Conservation (phyloP, 169 alveolate species). For the Plasmodium sp. region DNA sequence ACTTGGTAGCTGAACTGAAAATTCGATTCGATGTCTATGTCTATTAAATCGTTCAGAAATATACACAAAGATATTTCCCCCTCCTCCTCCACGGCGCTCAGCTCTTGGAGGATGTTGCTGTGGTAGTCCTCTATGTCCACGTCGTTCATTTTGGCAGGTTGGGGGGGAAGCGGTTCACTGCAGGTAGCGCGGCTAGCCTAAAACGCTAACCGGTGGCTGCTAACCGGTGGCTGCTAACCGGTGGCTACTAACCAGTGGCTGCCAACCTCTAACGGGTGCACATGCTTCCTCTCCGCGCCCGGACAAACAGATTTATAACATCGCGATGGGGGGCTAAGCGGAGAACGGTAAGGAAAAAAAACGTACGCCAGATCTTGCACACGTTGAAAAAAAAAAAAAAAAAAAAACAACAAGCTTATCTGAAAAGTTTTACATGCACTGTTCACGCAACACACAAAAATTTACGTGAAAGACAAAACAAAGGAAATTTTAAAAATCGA, state of each 20-base stretch:
- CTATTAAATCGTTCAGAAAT: conserved; percentile 66
- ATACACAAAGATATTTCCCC: conserved; percentile 44
- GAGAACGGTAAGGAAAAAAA: neutral
- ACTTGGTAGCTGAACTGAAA: conserved; percentile 46
- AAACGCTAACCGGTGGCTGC: neutral
- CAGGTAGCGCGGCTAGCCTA: neutral
- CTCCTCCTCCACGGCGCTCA: conserved; percentile 58
- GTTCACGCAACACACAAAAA: neutral
- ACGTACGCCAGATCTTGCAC: neutral
- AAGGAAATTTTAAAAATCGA: neutral
- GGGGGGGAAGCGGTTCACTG: neutral
- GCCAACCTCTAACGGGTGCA: neutral
- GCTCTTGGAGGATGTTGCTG: conserved; percentile 52
- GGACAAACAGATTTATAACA: neutral
- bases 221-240: no score
- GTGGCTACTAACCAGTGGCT: neutral
- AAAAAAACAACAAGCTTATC: neutral
- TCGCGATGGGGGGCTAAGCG: neutral
- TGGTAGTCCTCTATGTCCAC: conserved; percentile 57
- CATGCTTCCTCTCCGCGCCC: neutral
- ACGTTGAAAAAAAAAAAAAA: neutral
- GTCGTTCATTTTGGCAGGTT: conserved; percentile 32
- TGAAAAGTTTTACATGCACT: neutral
- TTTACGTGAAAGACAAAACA: neutral
- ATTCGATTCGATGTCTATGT: conserved; percentile 67